Evolutionary conservation across 805 yeast genomes (phyloP).

Genomic region (Saturnispora kantuleensis): DNA sequence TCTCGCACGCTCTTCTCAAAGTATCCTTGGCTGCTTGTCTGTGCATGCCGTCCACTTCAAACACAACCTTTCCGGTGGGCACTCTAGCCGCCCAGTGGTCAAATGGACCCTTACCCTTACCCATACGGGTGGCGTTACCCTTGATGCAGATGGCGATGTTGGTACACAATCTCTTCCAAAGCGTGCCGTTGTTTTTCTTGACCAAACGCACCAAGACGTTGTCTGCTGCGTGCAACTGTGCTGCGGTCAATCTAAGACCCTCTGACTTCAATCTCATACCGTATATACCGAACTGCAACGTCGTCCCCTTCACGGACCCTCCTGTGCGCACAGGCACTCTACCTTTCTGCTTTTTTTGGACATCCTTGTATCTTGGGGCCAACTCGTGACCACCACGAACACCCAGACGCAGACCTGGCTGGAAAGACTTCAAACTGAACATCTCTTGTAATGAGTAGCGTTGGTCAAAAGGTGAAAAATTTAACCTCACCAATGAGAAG

Average conservation of each 20-base stretch:
- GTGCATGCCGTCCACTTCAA: slow-evolving; percentile 73
- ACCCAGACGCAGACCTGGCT: slow-evolving; percentile 1
- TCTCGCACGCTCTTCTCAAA: slow-evolving; percentile 78
- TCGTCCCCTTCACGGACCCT: slow-evolving; percentile 84
- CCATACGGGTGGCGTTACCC: slow-evolving; percentile 99
- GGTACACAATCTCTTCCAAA: slow-evolving; percentile 74
- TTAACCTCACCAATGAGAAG: neutral
- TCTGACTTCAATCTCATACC: slow-evolving; percentile 85
- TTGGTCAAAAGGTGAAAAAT: neutral
- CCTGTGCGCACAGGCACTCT: slow-evolving; percentile 91
- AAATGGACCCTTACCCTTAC: slow-evolving; percentile 97
- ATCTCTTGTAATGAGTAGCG: neutral
- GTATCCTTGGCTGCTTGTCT: slow-evolving; percentile 87
- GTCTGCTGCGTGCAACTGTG: slow-evolving; percentile 86
- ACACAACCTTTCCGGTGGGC: slow-evolving; percentile 87
- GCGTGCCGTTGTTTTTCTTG: slow-evolving; percentile 64
- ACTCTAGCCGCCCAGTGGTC: slow-evolving; percentile 96
- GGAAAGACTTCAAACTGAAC: slow-evolving; percentile 6
- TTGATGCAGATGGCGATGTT: slow-evolving; percentile 87
- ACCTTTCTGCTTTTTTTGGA: slow-evolving; percentile 82
- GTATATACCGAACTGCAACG: slow-evolving; percentile 68
- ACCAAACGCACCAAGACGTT: slow-evolving; percentile 73
- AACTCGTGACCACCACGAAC: slow-evolving; percentile 42
- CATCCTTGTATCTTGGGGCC: slow-evolving; percentile 64
- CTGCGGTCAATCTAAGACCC: slow-evolving; percentile 78